Percentiles rank a stretch among this genome's conserved stretches.
phyloP scores from a whole-genome alignment of 371 early-diverging fungal genomes.

The Mortierella sp. region DNA sequence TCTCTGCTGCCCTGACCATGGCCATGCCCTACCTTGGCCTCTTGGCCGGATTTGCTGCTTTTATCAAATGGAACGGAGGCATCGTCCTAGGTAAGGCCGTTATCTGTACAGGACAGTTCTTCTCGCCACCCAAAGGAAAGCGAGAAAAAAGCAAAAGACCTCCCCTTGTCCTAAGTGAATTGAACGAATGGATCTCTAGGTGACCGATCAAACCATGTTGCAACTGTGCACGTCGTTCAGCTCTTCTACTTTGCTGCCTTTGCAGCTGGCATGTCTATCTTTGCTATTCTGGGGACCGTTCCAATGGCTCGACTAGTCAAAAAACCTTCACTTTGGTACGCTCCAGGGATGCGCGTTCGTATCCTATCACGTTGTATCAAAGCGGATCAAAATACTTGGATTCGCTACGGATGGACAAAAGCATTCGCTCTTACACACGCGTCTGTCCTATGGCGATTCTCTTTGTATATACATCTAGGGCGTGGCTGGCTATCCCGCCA shows the following conservation, averaged over 20 bases:
- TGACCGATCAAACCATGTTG: constrained; percentile 88
- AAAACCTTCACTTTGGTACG: constrained; percentile 32
- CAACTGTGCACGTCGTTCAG: constrained; percentile 87
- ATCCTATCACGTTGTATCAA: no score
- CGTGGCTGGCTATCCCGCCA: constrained; percentile 26
- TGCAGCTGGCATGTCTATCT: constrained; percentile 54
- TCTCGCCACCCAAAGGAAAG: no score
- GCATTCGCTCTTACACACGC: no score
- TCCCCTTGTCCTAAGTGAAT: no score
- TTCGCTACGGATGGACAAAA: no score
- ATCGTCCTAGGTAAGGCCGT: constrained; percentile 77
- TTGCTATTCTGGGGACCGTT: constrained; percentile 37
- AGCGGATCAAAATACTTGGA: no score
- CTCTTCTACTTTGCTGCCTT: constrained; percentile 87
- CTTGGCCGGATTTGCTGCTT: constrained; percentile 65
- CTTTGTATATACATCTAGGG: constrained; percentile 19
- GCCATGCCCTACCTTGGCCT: constrained; percentile 56
- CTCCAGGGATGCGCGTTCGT: no score
- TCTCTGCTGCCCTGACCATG: constrained; percentile 6
- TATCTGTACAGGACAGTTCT: background rate
- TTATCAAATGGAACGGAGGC: constrained; percentile 84
- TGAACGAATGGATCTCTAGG: constrained; percentile 55
- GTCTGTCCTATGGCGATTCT: background rate
- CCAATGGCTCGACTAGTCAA: constrained; percentile 48
- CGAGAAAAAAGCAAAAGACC: no score